Evolutionary conservation across 2,329 filamentous ascomycete genomes (phyloP).

Genomic region (Atkinsonella texensis): DNA sequence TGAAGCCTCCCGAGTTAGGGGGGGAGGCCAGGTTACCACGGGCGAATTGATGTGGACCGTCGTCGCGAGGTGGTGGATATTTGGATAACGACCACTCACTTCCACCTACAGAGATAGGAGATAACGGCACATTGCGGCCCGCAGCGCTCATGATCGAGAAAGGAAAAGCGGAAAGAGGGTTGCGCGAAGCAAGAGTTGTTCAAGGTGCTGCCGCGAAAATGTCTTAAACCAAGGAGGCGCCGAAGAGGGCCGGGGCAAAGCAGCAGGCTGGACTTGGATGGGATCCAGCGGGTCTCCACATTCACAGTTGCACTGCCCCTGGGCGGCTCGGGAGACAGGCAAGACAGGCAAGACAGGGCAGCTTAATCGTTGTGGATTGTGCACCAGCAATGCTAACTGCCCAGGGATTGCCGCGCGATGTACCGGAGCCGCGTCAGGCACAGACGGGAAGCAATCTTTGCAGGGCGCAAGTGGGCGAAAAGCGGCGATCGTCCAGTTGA

Average conservation of each 20-base stretch:
- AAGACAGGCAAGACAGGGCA: too few relatives aligned
- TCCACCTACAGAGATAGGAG: constrained; percentile 70
- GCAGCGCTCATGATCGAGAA: constrained; percentile 46
- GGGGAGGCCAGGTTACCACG: constrained; percentile 54
- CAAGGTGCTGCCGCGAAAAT: constrained; percentile 3
- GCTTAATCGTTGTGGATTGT: background rate
- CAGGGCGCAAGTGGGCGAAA: background rate
- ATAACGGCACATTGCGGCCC: constrained; percentile 62
- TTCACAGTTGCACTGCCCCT: constrained; percentile 1
- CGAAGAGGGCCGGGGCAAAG: constrained; percentile 2
- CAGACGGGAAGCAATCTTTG: background rate
- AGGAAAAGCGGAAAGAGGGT: constrained; percentile 10
- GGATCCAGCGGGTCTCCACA: constrained; percentile 3
- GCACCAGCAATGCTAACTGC: background rate
- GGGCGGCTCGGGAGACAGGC: constrained; percentile 3
- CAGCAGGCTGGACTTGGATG: constrained; percentile 3
- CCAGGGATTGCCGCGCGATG: background rate
- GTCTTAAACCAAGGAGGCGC: constrained; percentile 12
- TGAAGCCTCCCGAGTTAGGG: constrained; percentile 53
- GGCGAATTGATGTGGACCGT: constrained; percentile 38
- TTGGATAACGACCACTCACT: constrained; percentile 71
- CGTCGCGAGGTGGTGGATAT: constrained; percentile 45
- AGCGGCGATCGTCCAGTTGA: background rate
- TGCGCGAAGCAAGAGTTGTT: constrained; percentile 11
- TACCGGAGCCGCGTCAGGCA: background rate